phyloP scores from a whole-genome alignment of 371 early-diverging fungal genomes.

The Haplosporangium sp. region DNA sequence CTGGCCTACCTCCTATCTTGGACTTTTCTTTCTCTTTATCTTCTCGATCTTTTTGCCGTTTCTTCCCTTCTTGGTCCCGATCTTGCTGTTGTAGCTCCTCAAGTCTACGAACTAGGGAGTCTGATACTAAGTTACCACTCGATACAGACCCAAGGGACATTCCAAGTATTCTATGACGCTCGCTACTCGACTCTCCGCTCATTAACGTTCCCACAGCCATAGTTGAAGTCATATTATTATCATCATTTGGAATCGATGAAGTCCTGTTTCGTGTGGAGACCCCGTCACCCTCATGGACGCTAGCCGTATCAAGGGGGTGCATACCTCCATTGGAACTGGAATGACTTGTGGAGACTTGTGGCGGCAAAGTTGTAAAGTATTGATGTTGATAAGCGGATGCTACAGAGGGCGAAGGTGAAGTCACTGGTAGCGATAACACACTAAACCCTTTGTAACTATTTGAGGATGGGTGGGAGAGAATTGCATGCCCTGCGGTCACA shows the following conservation, averaged over 20 bases:
- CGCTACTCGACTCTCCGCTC: constrained; percentile 3
- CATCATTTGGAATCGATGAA: constrained; percentile 29
- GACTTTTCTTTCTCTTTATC: constrained; percentile 1
- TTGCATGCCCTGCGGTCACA: constrained; percentile 26
- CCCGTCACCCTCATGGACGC: constrained; percentile 29
- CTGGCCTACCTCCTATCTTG: constrained; percentile 8
- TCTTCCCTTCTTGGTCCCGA: constrained; percentile 26
- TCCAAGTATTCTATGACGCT: constrained; percentile 12
- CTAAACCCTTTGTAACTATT: constrained; percentile 43
- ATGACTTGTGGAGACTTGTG: background rate
- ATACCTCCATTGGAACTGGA: background rate
- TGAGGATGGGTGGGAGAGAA: constrained; percentile 37
- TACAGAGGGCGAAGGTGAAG: constrained; percentile 38
- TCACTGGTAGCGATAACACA: constrained; percentile 28
- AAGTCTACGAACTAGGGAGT: constrained; percentile 42
- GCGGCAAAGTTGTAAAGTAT: constrained; percentile 21
- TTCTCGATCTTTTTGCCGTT: constrained; percentile 5
- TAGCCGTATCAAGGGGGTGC: constrained; percentile 13
- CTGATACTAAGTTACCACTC: constrained; percentile 24
- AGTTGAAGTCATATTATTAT: constrained; percentile 18
- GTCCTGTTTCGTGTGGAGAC: constrained; percentile 39
- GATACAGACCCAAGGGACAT: constrained; percentile 17
- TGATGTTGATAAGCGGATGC: constrained; percentile 36
- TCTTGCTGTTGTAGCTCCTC: constrained; percentile 50
- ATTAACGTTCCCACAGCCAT: constrained; percentile 8